Base-by-base conservation (phyloP, 148 eudicot genomes). In the Limonium bicolor region DNA sequence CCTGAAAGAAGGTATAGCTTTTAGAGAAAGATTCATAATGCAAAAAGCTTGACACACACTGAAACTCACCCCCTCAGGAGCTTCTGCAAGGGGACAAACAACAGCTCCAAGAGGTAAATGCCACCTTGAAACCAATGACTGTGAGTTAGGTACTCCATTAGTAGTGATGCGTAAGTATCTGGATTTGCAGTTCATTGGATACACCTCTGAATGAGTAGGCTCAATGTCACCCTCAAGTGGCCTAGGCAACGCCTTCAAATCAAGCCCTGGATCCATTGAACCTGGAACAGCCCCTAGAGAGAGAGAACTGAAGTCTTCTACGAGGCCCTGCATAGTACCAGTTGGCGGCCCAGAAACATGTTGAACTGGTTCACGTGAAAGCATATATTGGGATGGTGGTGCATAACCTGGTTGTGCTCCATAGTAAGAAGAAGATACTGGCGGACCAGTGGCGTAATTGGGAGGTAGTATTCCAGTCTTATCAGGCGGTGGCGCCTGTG, bases 51-150 rank as follows among this genome's bases (percentile, higher is more conserved):
- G n/a, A n/a, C n/a, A n/a, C n/a, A n/a, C n/a, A n/a, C n/a, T n/a
- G n/a, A n/a, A 41, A 60, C 85, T 66, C 60, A 90, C 99, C 77
- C 93, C 97, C 33, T 58, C 71, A 54, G 86, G 84, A 72, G 96
- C 61, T 80, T 77, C 87, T n/a, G 95, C 99, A 41, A 90, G 95
- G 23, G 99, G 99, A 54, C 93, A 84, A 45, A 84, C 95, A 58
- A 84, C 93, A 43, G 93, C 87, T 67, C 99, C 99, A 61, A 90
- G 78, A 49, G 99, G 95, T 57, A 90, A 66, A 64, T 84, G 99
- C 99, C 99, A 90, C 66, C 93, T 73, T 28, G 99, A 84, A 46
- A 73, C 75, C 73, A 90, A 51, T 1, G 99, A 90, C 47, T 78
- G 95, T 27, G 99, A 80, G 67, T 64, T 78, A 13, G 99, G 99